These are phyloP conservation scores for Rhodotorula graminis DNA, from an alignment of 768 basidiomycete genomes.

Conservation along the genomic window DNA sequence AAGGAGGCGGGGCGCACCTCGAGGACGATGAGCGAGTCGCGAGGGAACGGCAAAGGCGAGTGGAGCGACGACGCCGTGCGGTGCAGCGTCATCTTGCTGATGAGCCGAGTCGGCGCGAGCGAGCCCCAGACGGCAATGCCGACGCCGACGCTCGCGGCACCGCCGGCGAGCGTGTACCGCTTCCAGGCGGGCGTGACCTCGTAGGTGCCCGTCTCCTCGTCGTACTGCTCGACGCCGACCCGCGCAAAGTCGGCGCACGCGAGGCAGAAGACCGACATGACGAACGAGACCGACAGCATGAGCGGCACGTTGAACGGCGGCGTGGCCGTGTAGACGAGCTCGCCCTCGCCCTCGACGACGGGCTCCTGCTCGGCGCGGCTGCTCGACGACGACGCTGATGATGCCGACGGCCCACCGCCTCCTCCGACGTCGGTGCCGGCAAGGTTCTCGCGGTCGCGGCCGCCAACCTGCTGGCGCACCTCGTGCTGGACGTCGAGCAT, in stretches of 20 bases:
- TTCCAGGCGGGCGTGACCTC: constrained; percentile 22
- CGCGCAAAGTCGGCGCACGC: constrained; percentile 25
- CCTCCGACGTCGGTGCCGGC: constrained; percentile 18
- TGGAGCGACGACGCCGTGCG: background rate
- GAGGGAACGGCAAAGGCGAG: constrained; percentile 19
- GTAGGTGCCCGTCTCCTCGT: constrained; percentile 30
- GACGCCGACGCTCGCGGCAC: background rate
- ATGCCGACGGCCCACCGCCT: background rate
- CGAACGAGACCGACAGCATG: constrained; percentile 19
- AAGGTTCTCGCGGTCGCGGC: constrained; percentile 5
- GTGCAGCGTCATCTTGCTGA: constrained; percentile 26
- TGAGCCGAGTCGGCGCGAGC: constrained; percentile 20
- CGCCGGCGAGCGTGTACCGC: constrained; percentile 19
- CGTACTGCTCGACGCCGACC: constrained; percentile 10
- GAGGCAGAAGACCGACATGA: constrained; percentile 29
- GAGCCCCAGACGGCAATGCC: constrained; percentile 11
- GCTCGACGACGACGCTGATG: background rate
- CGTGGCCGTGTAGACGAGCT: constrained; percentile 23
- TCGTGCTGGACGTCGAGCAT: constrained; percentile 7
- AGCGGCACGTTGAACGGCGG: constrained; percentile 23
- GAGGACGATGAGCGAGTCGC: constrained; percentile 22
- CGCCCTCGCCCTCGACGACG: background rate
- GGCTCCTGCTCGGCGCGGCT: background rate
- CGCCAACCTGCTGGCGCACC: background rate
- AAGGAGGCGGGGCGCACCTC: background rate